Evolutionary conservation across 345 rosid species (phyloP).

Genomic region (Nasturtium officinale): DNA sequence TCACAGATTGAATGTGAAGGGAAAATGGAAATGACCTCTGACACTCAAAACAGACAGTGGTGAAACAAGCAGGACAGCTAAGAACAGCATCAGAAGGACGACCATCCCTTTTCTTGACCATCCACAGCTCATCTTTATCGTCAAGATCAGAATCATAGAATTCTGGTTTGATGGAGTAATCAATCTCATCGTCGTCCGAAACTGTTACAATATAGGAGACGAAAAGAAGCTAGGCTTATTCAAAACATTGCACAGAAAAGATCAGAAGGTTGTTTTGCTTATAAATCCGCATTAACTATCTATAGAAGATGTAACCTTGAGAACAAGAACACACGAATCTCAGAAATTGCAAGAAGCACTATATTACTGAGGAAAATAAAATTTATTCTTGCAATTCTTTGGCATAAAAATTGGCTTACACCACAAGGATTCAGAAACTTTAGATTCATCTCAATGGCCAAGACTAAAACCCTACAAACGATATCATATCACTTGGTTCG

Average conservation of each 20-base stretch:
- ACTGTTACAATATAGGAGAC: conserved; percentile 44
- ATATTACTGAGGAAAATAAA: background rate
- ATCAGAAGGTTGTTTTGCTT: background rate
- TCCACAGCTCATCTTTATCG: conserved; percentile 70
- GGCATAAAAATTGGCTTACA: no score
- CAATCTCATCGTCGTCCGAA: conserved; percentile 80
- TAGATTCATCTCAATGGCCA: background rate
- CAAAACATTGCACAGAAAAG: background rate
- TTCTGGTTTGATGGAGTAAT: conserved; percentile 68
- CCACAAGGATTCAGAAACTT: background rate
- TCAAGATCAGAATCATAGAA: conserved; percentile 75
- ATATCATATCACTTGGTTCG: background rate
- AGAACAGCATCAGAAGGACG: conserved; percentile 73
- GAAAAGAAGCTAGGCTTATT: background rate
- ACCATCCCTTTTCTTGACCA: conserved; percentile 56
- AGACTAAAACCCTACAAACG: background rate
- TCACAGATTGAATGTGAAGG: background rate
- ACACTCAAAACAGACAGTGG: conserved; percentile 75
- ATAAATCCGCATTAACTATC: background rate
- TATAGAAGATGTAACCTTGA: background rate
- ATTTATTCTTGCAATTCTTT: background rate
- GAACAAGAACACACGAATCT: background rate
- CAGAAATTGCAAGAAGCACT: background rate
- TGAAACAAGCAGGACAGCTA: conserved; percentile 88
- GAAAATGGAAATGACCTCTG: conserved; percentile 54